Percentiles rank a stretch among this genome's conserved stretches.
Evolutionary conservation across 1,284 basidiomycete species (phyloP).

Genomic region (Anthracocystis panici-leucophaei): DNA sequence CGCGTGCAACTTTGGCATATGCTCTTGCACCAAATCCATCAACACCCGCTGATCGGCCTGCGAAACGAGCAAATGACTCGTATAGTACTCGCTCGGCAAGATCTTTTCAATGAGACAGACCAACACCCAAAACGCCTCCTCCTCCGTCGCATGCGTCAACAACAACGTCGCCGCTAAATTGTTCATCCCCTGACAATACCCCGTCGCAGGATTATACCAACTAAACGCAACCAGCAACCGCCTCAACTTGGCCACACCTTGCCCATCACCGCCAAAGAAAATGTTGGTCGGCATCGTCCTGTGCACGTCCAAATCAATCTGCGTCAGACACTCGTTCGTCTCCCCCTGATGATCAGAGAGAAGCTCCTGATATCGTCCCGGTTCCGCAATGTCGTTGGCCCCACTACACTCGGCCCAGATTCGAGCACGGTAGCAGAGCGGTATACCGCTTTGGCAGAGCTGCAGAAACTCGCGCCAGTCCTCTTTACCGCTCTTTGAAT

Average conservation of each 20-base stretch:
- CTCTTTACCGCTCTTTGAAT: conserved; percentile 76
- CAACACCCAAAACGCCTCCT: conserved; percentile 97
- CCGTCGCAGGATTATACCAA: conserved; percentile 73
- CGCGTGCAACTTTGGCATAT: conserved; percentile 79
- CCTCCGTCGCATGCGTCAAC: conserved; percentile 90
- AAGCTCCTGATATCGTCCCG: conserved; percentile 89
- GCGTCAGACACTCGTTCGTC: conserved; percentile 76
- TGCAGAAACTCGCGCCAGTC: conserved; percentile 83
- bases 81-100: conserved; percentile 71
- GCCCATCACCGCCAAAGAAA: conserved; percentile 95
- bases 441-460: conserved; percentile 85
- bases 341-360: conserved; percentile 75
- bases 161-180: conserved; percentile 91
- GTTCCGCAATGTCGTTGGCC: conserved; percentile 88
- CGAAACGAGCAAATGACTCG: conserved; percentile 75
- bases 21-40: conserved; percentile 83
- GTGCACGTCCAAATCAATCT: conserved; percentile 93
- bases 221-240: conserved; percentile 91
- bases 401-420: conserved; percentile 91
- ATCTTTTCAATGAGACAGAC: conserved; percentile 78
- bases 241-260: conserved; percentile 89
- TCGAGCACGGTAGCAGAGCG: conserved; percentile 86
- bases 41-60: conserved; percentile 93
- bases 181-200: conserved; percentile 80
- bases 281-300: conserved; percentile 87